phyloP scores from a whole-genome alignment of 1,284 basidiomycete species.

The Cryptococcus neoformans region DNA sequence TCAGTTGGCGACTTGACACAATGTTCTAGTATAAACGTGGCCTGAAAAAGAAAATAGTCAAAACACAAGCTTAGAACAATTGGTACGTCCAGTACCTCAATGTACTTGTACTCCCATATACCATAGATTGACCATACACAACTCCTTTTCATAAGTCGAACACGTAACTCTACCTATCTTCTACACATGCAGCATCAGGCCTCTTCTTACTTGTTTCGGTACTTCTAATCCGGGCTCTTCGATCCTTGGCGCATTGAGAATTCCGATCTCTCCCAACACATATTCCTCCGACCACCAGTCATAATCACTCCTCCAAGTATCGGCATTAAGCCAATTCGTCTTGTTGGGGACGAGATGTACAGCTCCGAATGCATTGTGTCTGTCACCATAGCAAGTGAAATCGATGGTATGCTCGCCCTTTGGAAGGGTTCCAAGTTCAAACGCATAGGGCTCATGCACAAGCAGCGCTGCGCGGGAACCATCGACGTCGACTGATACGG shows the following conservation, averaged over 20 bases:
- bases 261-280: conserved; percentile 19
- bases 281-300: conserved; percentile 35
- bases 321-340: conserved; percentile 29
- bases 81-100: too few relatives aligned
- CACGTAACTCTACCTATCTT: too few relatives aligned
- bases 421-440: conserved; percentile 8
- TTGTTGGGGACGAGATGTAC: conserved; percentile 25
- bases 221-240: conserved; percentile 20
- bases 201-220: conserved; percentile 16
- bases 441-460: conserved; percentile 18
- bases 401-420: conserved; percentile 17
- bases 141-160: too few relatives aligned
- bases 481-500: conserved; percentile 20
- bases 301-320: conserved; percentile 27
- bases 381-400: conserved; percentile 26
- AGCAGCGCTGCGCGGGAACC: conserved; percentile 6
- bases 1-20: too few relatives aligned
- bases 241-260: conserved; percentile 23
- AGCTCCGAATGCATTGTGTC: conserved; percentile 28
- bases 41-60: too few relatives aligned
- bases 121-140: too few relatives aligned
- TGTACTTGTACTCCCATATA: too few relatives aligned
- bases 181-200: conserved; percentile 7
- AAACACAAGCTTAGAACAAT: too few relatives aligned
- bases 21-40: too few relatives aligned